Evolutionary conservation across 306 rosid species (phyloP).

Genomic region (Pyrus betulifolia): DNA sequence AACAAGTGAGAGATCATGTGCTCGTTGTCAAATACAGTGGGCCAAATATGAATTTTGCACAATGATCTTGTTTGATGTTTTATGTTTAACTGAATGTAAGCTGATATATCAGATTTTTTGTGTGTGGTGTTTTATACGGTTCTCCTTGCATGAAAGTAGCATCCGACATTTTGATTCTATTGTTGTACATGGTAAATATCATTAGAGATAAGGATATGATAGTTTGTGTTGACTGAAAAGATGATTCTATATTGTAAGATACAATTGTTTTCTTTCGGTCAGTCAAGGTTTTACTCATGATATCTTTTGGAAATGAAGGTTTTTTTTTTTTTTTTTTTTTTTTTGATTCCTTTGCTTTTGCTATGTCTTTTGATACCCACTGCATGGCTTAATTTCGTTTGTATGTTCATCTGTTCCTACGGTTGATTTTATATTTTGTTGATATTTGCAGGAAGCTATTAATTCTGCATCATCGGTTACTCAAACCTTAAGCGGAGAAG

Average conservation of each 20-base stretch:
- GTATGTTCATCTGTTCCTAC: not conserved
- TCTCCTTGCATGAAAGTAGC: not conserved
- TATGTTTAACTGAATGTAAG: not conserved
- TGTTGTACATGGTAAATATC: not conserved
- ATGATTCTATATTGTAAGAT: not conserved
- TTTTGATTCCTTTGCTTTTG: not conserved
- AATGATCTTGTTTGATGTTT: not conserved
- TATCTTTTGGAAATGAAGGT: not conserved
- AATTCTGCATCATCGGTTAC: constrained; percentile 72
- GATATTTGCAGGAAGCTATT: constrained; percentile 63
- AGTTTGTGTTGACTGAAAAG: not conserved
- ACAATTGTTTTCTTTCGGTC: not conserved
- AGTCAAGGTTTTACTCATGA: not conserved
- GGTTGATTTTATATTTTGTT: not conserved
- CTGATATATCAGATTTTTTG: not conserved
- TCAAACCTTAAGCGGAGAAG: constrained; percentile 77
- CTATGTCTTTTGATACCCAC: not conserved
- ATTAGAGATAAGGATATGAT: not conserved
- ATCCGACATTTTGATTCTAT: not conserved
- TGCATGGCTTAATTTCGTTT: not conserved
- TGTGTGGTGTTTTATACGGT: not conserved
- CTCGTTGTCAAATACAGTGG: not conserved
- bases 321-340: not conserved
- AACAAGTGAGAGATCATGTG: not conserved
- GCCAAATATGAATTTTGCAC: not conserved